Percentiles rank a stretch among this genome's conserved stretches.
These are phyloP conservation scores for Botrytis galanthina DNA, from an alignment of 2,329 filamentous ascomycete genomes.

Conservation along the genomic window DNA sequence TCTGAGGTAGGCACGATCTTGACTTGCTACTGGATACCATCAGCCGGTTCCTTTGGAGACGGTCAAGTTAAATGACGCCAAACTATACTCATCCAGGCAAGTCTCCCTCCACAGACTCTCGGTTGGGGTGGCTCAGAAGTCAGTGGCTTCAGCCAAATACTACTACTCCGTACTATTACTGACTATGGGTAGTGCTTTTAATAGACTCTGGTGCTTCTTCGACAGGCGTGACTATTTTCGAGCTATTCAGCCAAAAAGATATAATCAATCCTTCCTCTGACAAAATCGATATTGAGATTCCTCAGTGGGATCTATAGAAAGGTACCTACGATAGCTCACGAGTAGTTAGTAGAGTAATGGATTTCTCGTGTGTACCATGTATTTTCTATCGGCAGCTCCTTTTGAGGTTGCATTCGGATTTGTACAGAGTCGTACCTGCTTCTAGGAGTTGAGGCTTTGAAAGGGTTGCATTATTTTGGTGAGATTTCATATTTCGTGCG, in stretches of 20 bases:
- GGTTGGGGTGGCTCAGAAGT: not conserved
- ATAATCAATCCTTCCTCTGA: not conserved
- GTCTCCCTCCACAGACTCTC: not conserved
- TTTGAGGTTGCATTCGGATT: not conserved
- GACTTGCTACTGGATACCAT: not conserved
- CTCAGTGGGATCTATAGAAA: not conserved
- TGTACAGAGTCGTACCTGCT: not conserved
- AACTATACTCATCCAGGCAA: not conserved
- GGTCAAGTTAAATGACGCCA: not conserved
- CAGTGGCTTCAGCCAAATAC: not conserved
- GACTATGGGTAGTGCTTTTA: not conserved
- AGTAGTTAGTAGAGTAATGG: not conserved
- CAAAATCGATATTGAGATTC: not conserved
- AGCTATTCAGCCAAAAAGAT: not conserved
- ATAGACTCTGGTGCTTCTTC: not conserved
- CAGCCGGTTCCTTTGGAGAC: conserved; percentile 1
- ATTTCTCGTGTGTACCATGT: not conserved
- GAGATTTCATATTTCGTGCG: not conserved
- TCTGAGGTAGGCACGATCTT: not conserved
- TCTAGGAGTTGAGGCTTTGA: not conserved
- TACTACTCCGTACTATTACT: not conserved
- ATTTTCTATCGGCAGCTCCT: not conserved
- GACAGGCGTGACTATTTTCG: not conserved
- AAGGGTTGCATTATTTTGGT: not conserved
- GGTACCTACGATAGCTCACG: not conserved